A percentile compares a stretch with the other conserved stretches of the same genome.
These are phyloP conservation scores for Sphagnum contortum DNA, from an alignment of 225 moss, liverwort and hornwort genomes.

Conservation along the genomic window DNA sequence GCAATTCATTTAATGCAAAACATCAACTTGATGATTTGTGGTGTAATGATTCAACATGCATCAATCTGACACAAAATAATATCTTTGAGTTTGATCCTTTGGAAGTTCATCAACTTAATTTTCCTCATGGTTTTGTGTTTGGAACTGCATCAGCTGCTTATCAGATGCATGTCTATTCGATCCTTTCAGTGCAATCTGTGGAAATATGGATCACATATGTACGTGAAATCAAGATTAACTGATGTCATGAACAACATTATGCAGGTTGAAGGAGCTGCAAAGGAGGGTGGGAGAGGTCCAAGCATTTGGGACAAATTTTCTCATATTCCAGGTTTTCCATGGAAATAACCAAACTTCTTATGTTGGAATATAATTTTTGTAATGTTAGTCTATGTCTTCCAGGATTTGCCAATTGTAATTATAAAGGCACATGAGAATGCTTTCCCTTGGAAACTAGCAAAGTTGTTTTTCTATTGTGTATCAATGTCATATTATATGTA, in stretches of 20 bases:
- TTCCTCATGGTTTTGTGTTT: slow-evolving; percentile 4
- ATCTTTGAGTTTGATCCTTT: too few species aligned
- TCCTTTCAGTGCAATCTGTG: neutral
- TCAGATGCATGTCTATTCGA: slow-evolving; percentile 1
- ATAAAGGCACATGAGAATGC: too few species aligned
- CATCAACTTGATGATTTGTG: too few species aligned
- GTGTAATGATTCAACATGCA: too few species aligned
- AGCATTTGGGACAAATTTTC: slow-evolving; percentile 5
- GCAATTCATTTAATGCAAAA: too few species aligned
- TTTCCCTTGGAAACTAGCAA: too few species aligned
- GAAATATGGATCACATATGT: neutral
- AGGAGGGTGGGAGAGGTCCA: slow-evolving; percentile 5
- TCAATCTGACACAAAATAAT: too few species aligned
- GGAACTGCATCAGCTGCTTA: slow-evolving; percentile 5
- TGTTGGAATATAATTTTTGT: neutral
- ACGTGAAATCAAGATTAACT: neutral
- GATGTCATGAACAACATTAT: neutral
- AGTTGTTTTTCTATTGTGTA: too few species aligned
- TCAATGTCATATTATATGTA: too few species aligned
- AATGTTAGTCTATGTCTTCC: neutral
- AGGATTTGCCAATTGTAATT: too few species aligned
- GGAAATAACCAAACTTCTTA: neutral
- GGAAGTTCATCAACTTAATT: too few species aligned
- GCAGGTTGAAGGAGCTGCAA: slow-evolving; percentile 8
- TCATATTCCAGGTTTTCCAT: slow-evolving; percentile 1